A percentile compares a stretch with the other conserved stretches of the same genome.
Conservation (phyloP, 768 basidiomycete genomes). For the Rickenella mellea region DNA sequence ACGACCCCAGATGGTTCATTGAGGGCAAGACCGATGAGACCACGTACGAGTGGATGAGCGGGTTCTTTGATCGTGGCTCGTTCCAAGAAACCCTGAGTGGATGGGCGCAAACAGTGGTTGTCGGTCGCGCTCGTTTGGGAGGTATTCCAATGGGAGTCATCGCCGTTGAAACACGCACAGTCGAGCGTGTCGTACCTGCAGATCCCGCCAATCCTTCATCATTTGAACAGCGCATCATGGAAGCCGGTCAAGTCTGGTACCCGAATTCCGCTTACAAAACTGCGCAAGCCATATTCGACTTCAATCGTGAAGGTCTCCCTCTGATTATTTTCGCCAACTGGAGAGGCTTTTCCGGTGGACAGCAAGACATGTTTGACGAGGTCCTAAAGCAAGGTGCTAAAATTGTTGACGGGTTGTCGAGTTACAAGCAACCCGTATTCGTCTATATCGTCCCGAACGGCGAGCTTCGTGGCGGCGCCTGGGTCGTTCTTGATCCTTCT, state of each 20-base stretch:
- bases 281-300: constrained; percentile 97
- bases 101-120: constrained; percentile 98
- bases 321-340: constrained; percentile 99
- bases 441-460: constrained; percentile 99
- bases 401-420: constrained; percentile 96
- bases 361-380: constrained; percentile 99
- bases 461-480: constrained; percentile 96
- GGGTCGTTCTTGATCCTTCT: constrained; percentile 97
- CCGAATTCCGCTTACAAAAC: constrained; percentile 99
- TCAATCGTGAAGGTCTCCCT: constrained; percentile 93
- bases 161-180: constrained; percentile 94
- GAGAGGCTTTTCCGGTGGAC: constrained; percentile 99
- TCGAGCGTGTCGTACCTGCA: constrained; percentile 93
- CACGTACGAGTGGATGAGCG: constrained; percentile 65
- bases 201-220: constrained; percentile 96
- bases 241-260: constrained; percentile 99
- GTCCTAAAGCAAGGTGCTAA: constrained; percentile 95
- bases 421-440: constrained; percentile 95
- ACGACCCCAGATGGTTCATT: constrained; percentile 98
- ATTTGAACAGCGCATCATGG: constrained; percentile 96
- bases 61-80: constrained; percentile 95
- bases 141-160: constrained; percentile 98
- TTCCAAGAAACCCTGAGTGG: constrained; percentile 99
- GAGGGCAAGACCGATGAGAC: constrained; percentile 87
- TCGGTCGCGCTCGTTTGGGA: constrained; percentile 91